These are phyloP conservation scores for Thermochaetoides thermophila DNA, from an alignment of 495 filamentous ascomycete species.

Conservation along the genomic window DNA sequence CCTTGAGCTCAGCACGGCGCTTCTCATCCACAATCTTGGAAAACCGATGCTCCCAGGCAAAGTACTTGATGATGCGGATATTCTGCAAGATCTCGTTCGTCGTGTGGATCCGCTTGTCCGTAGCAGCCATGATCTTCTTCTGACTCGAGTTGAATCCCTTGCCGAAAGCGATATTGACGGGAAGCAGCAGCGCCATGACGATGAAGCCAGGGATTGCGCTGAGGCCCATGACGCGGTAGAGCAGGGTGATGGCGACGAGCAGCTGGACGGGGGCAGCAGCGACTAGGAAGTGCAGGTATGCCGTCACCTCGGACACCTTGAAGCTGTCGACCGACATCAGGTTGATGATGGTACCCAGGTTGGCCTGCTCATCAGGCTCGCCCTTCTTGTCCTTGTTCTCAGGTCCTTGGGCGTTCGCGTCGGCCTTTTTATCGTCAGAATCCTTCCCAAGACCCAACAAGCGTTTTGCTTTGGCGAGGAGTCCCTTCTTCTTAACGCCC, in stretches of 20 bases:
- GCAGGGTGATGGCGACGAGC: constrained; percentile 49
- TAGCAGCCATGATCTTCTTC: constrained; percentile 82
- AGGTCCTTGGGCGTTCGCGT: constrained; percentile 11
- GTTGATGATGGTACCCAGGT: constrained; percentile 93
- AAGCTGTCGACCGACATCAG: constrained; percentile 98
- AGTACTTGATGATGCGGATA: constrained; percentile 98
- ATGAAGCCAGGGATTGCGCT: constrained; percentile 88
- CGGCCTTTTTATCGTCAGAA: constrained; percentile 15
- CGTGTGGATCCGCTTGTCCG: constrained; percentile 89
- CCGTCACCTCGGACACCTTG: constrained; percentile 86
- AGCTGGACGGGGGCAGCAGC: constrained; percentile 75
- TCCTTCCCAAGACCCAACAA: constrained; percentile 47
- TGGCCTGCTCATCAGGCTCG: constrained; percentile 57
- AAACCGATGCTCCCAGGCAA: constrained; percentile 95
- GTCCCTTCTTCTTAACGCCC: too few relatives aligned
- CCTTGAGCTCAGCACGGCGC: constrained; percentile 59
- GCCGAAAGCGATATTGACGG: constrained; percentile 77
- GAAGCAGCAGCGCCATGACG: constrained; percentile 80
- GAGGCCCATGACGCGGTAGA: constrained; percentile 80
- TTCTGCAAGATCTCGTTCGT: constrained; percentile 97
- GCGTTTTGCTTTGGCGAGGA: constrained; percentile 28
- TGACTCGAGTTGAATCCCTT: constrained; percentile 71
- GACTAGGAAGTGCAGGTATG: constrained; percentile 84
- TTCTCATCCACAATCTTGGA: constrained; percentile 78
- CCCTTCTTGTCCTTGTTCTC: constrained; percentile 23